phyloP scores from a whole-genome alignment of 2,329 filamentous ascomycete genomes.

The Cryoendolithus antarcticus region DNA sequence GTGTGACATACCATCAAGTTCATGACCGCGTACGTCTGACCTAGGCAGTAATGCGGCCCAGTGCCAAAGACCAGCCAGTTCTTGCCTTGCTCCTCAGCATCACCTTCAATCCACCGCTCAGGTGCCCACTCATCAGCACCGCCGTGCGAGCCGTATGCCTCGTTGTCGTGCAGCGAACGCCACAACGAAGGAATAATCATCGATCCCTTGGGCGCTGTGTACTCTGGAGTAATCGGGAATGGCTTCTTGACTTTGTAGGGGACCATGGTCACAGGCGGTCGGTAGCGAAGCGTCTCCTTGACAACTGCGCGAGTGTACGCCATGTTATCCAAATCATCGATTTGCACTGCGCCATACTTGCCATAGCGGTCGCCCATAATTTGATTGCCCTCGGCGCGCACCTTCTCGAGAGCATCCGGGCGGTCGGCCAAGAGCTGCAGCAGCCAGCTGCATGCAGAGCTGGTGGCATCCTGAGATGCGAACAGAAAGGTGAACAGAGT shows the following conservation, averaged over 20 bases:
- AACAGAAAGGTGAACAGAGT: conserved; percentile 95
- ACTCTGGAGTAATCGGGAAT: conserved; percentile 76
- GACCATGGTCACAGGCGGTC: conserved; percentile 93
- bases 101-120: conserved; percentile 80
- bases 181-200: conserved; percentile 94
- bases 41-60: conserved; percentile 91
- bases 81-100: conserved; percentile 83
- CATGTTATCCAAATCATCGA: conserved; percentile 82
- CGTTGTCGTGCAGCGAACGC: conserved; percentile 79
- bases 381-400: conserved; percentile 59
- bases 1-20: conserved; percentile 51
- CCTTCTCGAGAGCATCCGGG: conserved; percentile 78
- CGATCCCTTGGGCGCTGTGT: conserved; percentile 88
- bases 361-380: conserved; percentile 9
- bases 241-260: conserved; percentile 90
- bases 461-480: conserved; percentile 93
- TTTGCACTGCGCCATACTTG: conserved; percentile 37
- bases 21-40: conserved; percentile 79
- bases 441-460: conserved; percentile 84
- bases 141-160: conserved; percentile 82
- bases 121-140: conserved; percentile 83
- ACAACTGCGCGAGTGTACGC: conserved; percentile 85
- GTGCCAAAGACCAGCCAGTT: conserved; percentile 96
- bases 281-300: conserved; percentile 82
- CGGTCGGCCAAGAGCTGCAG: conserved; percentile 91